Evolutionary conservation across 768 basidiomycete genomes (phyloP).

Genomic region (Naganishia randhawae): DNA sequence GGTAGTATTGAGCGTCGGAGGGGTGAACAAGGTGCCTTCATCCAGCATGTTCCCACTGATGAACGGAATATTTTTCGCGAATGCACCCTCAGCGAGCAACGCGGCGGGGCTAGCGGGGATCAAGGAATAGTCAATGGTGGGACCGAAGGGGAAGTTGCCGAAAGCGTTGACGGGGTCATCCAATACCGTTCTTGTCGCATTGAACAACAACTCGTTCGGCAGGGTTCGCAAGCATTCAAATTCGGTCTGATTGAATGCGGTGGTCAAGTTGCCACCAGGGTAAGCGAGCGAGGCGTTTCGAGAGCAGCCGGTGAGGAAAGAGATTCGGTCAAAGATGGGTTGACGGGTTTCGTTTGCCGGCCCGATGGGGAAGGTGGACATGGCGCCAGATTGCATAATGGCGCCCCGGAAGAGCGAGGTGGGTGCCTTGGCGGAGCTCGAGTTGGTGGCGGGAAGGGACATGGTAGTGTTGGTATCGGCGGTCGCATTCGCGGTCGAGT

Average conservation of each 20-base stretch:
- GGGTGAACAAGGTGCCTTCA: constrained; percentile 47
- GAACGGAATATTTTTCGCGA: constrained; percentile 40
- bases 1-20: constrained; percentile 30
- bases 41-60: constrained; percentile 46
- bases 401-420: constrained; percentile 14
- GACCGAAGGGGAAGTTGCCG: constrained; percentile 32
- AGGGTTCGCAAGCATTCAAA: constrained; percentile 41
- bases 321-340: constrained; percentile 38
- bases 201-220: constrained; percentile 34
- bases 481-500: constrained; percentile 16
- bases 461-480: constrained; percentile 1
- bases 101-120: constrained; percentile 42
- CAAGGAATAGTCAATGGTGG: constrained; percentile 44
- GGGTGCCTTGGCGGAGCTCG: background rate
- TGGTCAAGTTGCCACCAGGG: constrained; percentile 13
- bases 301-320: constrained; percentile 35
- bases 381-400: constrained; percentile 42
- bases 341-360: constrained; percentile 37
- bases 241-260: constrained; percentile 23
- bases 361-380: constrained; percentile 33
- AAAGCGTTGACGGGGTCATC: background rate
- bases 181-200: constrained; percentile 33
- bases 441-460: constrained; percentile 24
- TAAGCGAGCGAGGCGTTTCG: constrained; percentile 25
- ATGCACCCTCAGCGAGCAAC: constrained; percentile 38